Evolutionary conservation across 2,329 filamentous ascomycete genomes (phyloP), one percentile per base, ranked within the genome.

Genomic region (Colletotrichum sp.): DNA sequence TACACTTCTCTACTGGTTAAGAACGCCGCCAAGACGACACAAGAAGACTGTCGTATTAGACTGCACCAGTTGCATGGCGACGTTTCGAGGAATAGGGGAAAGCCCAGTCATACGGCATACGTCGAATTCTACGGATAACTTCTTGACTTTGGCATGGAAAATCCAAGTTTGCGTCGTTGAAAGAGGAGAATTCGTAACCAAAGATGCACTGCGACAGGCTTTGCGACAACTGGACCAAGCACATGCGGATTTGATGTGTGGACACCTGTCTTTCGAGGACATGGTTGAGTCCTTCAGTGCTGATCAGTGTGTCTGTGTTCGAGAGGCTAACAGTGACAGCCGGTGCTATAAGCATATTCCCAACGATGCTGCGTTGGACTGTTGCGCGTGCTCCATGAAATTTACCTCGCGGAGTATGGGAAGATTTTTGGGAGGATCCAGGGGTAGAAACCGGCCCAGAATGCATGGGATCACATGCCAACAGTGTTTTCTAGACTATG

Each of bases 11-110:
- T n/a, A 21, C 43, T 21, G 0, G 43, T 47, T 47, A 0, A 47
- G n/a, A 0, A 2, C 43, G 43, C 43, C 43, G 0, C 21, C 0
- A 2, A 47, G n/a, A n/a, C 43, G 18, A 1, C 9, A 1, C 11
- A 21, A 9, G n/a, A 11, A 47, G 1, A 47, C 43, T 1, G n/a
- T n/a, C n/a, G 18, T 47, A 0, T 0, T 47, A 2, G 43, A 47
- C 43, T 47, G 43, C 43, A 21, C 43, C 6, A 47, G 43, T 1
- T 47, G 43, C n/a, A 47, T 12, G n/a, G 43, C n/a, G 43, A 1
- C 43, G 0, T 47, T 47, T 47, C n/a, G n/a, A 1, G 43, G 43
- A 47, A 21, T n/a, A 47, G 43, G 43, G n/a, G n/a, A 21, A n/a
- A 9, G 18, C n/a, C 43, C 43, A 21, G n/a, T 1, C 0, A 13